Conservation (phyloP, 225 moss, liverwort and hornwort genomes). For the Pleurozium schreberi region DNA sequence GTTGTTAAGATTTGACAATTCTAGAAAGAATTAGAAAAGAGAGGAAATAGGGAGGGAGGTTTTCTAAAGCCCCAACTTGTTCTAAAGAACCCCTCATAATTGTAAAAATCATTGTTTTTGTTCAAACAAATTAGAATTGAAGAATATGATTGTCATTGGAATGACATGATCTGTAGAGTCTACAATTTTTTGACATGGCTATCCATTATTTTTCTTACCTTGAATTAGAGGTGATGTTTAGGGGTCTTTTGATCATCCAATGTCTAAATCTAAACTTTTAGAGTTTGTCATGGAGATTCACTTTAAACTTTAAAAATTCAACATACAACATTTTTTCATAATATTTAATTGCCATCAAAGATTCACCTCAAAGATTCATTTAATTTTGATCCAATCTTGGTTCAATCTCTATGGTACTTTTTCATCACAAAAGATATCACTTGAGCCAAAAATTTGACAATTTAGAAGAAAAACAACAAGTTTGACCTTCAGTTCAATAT, state of each 20-base stretch:
- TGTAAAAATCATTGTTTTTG: neutral
- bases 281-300: neutral
- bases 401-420: neutral
- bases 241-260: neutral
- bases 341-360: neutral
- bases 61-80: neutral
- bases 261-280: neutral
- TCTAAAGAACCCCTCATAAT: neutral
- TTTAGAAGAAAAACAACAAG: neutral
- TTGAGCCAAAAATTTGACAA: neutral
- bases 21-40: neutral
- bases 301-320: neutral
- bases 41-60: rapidly evolving
- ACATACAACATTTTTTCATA: neutral
- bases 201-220: neutral
- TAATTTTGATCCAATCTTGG: neutral
- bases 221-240: rapidly evolving
- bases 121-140: neutral
- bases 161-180: neutral
- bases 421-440: neutral
- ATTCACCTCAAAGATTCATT: neutral
- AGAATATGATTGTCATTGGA: neutral
- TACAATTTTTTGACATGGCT: neutral
- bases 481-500: neutral
- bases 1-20: rapidly evolving